A percentile compares a stretch with the other conserved stretches of the same genome.
These are phyloP conservation scores for Hibiscus syriacus DNA, from an alignment of 345 rosid species.

Conservation along the genomic window DNA sequence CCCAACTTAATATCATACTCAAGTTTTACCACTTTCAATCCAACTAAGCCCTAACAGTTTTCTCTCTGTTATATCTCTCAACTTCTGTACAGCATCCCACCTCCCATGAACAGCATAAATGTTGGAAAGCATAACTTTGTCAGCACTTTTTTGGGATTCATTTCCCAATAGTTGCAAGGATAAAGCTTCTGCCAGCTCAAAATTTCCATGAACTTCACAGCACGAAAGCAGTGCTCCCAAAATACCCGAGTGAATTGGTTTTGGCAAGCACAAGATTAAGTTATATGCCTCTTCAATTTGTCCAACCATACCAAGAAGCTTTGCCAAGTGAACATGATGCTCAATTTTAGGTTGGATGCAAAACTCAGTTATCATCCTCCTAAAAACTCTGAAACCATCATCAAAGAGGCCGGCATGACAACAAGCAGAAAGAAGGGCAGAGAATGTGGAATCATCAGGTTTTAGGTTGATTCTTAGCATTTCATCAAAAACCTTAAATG, in stretches of 20 bases:
- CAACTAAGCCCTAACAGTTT: constrained; percentile 1
- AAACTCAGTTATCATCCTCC: constrained; percentile 62
- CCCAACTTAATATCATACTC: constrained; percentile 5
- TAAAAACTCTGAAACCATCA: constrained; percentile 45
- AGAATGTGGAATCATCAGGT: constrained; percentile 68
- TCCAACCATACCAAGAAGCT: constrained; percentile 69
- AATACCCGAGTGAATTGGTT: constrained; percentile 62
- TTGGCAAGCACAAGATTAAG: constrained; percentile 46
- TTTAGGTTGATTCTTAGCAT: constrained; percentile 36
- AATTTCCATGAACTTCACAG: constrained; percentile 50
- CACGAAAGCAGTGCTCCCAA: constrained; percentile 84
- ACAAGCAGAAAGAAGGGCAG: constrained; percentile 73
- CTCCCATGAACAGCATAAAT: constrained; percentile 63
- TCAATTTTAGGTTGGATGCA: constrained; percentile 44
- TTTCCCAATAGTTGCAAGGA: constrained; percentile 41
- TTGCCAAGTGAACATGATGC: constrained; percentile 68
- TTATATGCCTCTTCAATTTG: constrained; percentile 60
- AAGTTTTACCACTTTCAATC: background rate
- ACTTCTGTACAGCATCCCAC: constrained; percentile 59
- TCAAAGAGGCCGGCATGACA: constrained; percentile 66
- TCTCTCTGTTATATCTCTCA: constrained; percentile 25
- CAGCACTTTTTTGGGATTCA: constrained; percentile 43
- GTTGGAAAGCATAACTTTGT: constrained; percentile 59
- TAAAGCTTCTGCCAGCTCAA: constrained; percentile 54
- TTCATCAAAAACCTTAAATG: constrained; percentile 53